Base-by-base conservation (phyloP, 116 monocot genomes). In the Phalaenopsis hybrid region DNA sequence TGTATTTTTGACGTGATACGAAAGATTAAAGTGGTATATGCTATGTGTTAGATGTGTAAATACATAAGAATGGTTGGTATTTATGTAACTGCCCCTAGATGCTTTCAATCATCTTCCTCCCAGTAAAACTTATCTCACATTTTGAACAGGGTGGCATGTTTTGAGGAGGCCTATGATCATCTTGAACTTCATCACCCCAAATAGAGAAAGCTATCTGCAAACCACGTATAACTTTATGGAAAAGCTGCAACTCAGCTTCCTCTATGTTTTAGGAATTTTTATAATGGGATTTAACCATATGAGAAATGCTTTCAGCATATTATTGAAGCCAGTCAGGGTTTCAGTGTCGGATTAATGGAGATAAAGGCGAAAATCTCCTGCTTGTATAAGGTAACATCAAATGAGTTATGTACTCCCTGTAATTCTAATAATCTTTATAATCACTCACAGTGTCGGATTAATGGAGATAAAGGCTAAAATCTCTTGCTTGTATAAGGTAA, bases 241-340 rank as follows among this genome's bases (percentile, higher is more conserved):
- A 28, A 98, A 95, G 78, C 55, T 98, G 44, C 95, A 93, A 67
- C 77, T 93, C 20, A 82, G 88, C 81, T 81, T 99, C 82, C 85
- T 99, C 74, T 99, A 92, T 82, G 57, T 99, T 23, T 74, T 95
- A 79, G 93, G 98, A 59, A 25, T 92, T 63, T 72, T 99, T 63
- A 81, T 93, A 6, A 89, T 93, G 91, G 90, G 87, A 15, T 93
- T 93, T 74, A 74, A 92, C 43, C 82, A 90, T 21, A 75, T 90
- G 31, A 89, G 77, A 86, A 89, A 83, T 55, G 69, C 78, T 74
- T 49, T 85, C 45, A 86, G 59, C 52, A 72, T 86, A 18, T 55
- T 55, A 15, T 59, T 89, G 61, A 93, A 93, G 81, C 93, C 92
- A 52, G 85, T 83, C 45, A 89, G 89, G 82, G 90, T 94, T 84